Base-by-base conservation (phyloP, 768 basidiomycete genomes). In the Mycena polygramma region DNA sequence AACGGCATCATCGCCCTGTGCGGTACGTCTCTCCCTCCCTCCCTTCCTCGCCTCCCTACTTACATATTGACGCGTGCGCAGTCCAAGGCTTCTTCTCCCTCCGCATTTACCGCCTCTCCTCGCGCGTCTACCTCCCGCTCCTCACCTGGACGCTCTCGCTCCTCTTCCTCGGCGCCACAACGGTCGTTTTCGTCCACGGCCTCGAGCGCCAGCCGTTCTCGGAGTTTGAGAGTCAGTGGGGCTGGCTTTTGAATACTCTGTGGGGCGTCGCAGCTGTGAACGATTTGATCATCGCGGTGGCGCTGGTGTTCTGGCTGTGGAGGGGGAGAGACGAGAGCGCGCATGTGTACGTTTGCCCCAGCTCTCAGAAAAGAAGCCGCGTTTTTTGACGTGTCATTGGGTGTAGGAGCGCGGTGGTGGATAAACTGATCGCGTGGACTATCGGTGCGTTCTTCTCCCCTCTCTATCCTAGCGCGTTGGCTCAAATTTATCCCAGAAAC, bases 1-100 rank as follows among this genome's bases (percentile, higher is more conserved):
- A 66, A 63, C 54, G 68, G 45, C 46, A 30, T 69, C 22, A 19
- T 73, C 20, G 59, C 68, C 13, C 7, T 61, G 20, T 65, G 59
- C 35, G 68, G 72, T 73, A 30, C 7, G 71, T 63, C 17, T 43
- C 14, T 5, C 8, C 14, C 13, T 30, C 19, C 8, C 1, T 5
- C 8, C 14, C 13, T 30, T 13, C 8, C 1, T 7, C 7, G 20
- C 14, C 5, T 41, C 41, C n/a, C 6, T 13, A 15, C 15, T 1
- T 26, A n/a, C 35, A 39, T 7, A 24, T 26, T 17, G 24, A 60
- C 10, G 15, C 45, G 15, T 41, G 10, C 15, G 11, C 41, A 72
- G 71, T 72, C 35, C 71, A 72, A 26, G 71, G 66, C 9, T 72
- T 69, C 53, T 69, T 72, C 48, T 37, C 71, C 8, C 52, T 35